These are phyloP conservation scores for Termitomyces heimii DNA, from an alignment of 768 basidiomycete genomes.

Conservation along the genomic window DNA sequence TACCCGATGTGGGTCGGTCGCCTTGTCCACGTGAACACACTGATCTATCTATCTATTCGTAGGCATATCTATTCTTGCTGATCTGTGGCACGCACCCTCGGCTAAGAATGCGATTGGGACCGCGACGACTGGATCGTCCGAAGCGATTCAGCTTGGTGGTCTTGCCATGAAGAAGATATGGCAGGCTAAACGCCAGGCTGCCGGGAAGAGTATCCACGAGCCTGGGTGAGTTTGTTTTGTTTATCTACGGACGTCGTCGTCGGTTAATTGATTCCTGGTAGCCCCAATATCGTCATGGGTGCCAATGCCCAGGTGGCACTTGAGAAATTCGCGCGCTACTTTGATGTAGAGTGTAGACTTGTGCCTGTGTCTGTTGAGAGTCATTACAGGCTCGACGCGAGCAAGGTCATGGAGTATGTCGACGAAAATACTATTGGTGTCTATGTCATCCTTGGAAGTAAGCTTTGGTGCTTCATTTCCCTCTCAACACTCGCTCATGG, in stretches of 20 bases:
- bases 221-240: constrained; percentile 52
- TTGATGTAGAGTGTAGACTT: constrained; percentile 59
- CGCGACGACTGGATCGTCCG: constrained; percentile 66
- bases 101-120: constrained; percentile 60
- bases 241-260: not conserved
- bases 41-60: not conserved
- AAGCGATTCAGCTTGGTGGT: constrained; percentile 69
- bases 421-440: constrained; percentile 76
- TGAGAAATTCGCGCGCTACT: constrained; percentile 69
- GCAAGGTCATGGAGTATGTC: constrained; percentile 57
- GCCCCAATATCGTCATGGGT: constrained; percentile 62
- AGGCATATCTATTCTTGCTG: constrained; percentile 43
- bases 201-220: constrained; percentile 67
- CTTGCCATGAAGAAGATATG: constrained; percentile 71
- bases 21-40: not conserved
- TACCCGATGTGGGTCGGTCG: constrained; percentile 33
- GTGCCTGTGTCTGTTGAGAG: constrained; percentile 47
- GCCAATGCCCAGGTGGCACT: constrained; percentile 74
- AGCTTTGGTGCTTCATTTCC: constrained; percentile 29
- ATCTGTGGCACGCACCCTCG: constrained; percentile 66
- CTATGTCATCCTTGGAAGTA: constrained; percentile 46
- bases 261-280: constrained; percentile 11
- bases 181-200: constrained; percentile 61
- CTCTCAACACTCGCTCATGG: constrained; percentile 23
- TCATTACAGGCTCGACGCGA: constrained; percentile 51